Conservation (phyloP, 805 yeast species). For the Cyberlindnera veronae region DNA sequence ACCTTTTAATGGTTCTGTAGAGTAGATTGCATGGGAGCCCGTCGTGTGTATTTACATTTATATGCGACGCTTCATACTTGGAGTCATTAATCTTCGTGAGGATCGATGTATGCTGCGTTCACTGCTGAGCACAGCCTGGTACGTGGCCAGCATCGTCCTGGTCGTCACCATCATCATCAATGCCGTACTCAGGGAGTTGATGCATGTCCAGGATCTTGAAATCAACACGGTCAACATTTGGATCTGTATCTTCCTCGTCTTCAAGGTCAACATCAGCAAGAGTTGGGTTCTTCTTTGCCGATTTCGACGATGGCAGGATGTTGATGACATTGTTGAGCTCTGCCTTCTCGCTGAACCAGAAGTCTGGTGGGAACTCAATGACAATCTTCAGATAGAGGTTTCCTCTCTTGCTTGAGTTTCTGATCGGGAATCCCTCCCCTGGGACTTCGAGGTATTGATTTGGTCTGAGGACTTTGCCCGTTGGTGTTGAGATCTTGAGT, state of each 20-base stretch:
- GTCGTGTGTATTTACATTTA: no score
- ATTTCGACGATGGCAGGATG: conserved; percentile 43
- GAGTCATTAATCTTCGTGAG: neutral
- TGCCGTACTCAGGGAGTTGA: conserved; percentile 9
- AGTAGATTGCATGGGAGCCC: no score
- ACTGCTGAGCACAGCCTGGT: conserved; percentile 43
- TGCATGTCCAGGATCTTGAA: conserved; percentile 9
- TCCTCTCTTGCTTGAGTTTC: conserved; percentile 43
- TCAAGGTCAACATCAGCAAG: conserved; percentile 27
- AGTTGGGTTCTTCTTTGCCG: conserved; percentile 29
- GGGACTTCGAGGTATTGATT: conserved; percentile 61
- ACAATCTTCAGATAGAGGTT: conserved; percentile 67
- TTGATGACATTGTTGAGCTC: conserved; percentile 55
- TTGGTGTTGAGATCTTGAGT: conserved; percentile 58
- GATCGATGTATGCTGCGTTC: conserved; percentile 6
- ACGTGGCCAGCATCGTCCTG: conserved; percentile 6
- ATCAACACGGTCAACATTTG: conserved; percentile 21
- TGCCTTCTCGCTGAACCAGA: conserved; percentile 75
- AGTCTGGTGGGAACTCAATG: conserved; percentile 78
- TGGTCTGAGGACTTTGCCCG: conserved; percentile 80
- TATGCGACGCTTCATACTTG: neutral
- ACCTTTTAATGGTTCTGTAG: no score
- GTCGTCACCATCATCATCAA: conserved; percentile 18
- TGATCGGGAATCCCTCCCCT: conserved; percentile 83
- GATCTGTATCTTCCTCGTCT: conserved; percentile 8